A percentile compares a stretch with the other conserved stretches of the same genome.
Evolutionary conservation across 2,329 filamentous ascomycete species (phyloP).

Genomic region (Claviceps monticola): DNA sequence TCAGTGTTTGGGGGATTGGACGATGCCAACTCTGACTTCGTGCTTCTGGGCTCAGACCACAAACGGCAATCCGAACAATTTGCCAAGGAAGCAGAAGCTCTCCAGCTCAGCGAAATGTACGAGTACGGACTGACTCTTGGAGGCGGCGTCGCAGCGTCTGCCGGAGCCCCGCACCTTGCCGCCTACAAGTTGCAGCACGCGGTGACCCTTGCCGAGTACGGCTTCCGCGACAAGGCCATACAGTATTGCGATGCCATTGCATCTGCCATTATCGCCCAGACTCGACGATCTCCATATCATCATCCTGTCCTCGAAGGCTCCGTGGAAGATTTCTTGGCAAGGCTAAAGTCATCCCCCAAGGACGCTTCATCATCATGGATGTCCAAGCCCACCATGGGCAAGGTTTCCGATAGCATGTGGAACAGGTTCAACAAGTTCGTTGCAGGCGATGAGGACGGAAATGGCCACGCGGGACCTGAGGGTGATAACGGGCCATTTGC

Average conservation of each 20-base stretch:
- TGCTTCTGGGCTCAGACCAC: slow-evolving; percentile 77
- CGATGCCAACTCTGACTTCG: slow-evolving; percentile 64
- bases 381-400: slow-evolving; percentile 88
- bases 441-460: slow-evolving; percentile 81
- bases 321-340: slow-evolving; percentile 71
- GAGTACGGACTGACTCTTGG: slow-evolving; percentile 76
- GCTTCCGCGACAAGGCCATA: slow-evolving; percentile 68
- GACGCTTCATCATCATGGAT: slow-evolving; percentile 80
- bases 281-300: slow-evolving; percentile 76
- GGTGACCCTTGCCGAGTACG: slow-evolving; percentile 68
- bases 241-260: slow-evolving; percentile 83
- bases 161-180: slow-evolving; percentile 66
- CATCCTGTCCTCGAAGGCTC: slow-evolving; percentile 58
- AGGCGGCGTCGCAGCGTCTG: slow-evolving; percentile 33
- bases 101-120: slow-evolving; percentile 92
- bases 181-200: slow-evolving; percentile 89
- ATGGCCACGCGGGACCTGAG: slow-evolving; percentile 47
- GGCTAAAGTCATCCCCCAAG: slow-evolving; percentile 73
- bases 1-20: slow-evolving; percentile 71
- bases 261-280: slow-evolving; percentile 62
- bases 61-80: slow-evolving; percentile 55
- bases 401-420: slow-evolving; percentile 82
- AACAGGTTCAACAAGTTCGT: slow-evolving; percentile 95
- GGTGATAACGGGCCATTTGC: slow-evolving; percentile 67
- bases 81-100: slow-evolving; percentile 66